phyloP scores from a whole-genome alignment of 139 green algal species.

The Micractinium sp. region DNA sequence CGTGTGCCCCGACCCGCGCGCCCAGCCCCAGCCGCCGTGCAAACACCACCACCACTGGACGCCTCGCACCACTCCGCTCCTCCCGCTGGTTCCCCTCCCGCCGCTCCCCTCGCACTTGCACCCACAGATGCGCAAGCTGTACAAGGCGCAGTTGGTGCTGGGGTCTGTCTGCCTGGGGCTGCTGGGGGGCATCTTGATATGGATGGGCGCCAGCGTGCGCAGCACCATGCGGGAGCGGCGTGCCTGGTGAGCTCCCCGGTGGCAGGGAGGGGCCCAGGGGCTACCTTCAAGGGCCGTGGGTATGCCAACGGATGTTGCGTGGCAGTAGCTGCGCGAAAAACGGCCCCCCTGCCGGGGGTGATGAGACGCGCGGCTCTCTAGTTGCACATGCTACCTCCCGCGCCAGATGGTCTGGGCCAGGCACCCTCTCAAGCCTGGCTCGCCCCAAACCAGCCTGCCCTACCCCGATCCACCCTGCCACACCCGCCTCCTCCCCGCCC shows the following conservation, averaged over 20 bases:
- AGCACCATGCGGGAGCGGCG: not conserved
- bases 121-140: not conserved
- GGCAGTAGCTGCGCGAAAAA: too few relatives aligned
- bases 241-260: not conserved
- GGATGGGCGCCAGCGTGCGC: not conserved
- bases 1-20: not conserved
- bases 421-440: not conserved
- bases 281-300: too few relatives aligned
- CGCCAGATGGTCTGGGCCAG: too few relatives aligned
- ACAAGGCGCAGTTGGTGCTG: not conserved
- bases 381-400: too few relatives aligned
- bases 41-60: not conserved
- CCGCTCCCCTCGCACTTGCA: too few relatives aligned
- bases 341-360: too few relatives aligned
- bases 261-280: too few relatives aligned
- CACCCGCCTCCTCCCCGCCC: not conserved
- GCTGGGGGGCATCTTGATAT: not conserved
- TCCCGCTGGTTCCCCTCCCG: not conserved
- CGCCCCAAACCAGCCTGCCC: not conserved
- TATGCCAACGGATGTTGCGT: too few relatives aligned
- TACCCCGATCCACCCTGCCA: not conserved
- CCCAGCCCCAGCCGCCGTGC: not conserved
- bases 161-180: constrained; percentile 7
- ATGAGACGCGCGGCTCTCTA: too few relatives aligned
- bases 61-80: not conserved